Base-by-base conservation (phyloP, 2,329 filamentous ascomycete species). In the Hypoxylon sp. region DNA sequence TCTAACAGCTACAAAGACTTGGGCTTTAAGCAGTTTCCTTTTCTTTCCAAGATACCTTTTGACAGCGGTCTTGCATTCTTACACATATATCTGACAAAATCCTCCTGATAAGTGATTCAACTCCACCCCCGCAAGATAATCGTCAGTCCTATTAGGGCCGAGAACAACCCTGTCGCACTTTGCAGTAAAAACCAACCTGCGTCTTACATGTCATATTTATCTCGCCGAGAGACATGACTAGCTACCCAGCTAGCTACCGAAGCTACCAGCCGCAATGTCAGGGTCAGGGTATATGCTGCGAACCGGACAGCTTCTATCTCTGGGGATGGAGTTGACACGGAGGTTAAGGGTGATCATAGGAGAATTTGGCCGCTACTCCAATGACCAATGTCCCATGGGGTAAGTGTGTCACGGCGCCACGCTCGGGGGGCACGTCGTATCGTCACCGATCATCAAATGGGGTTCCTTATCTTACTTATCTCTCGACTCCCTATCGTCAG, bases 381-480 rank as follows among this genome's bases (percentile, higher is more conserved):
- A 22, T 15, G 53, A 56, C 48, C 19, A 17, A 22, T 15, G 53
- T 56, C 48, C 52, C 34, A 66, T 63, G 57, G 59, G 59, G 17
- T 30, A 10, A 55, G 26, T 10, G 41, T 19, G 51, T 37, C 52
- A 50, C 41, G n/a, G 28, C 22, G n/a, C 19, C 50, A 53, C 32
- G 20, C 11, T 30, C 28, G 22, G 34, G 34, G 44, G 32, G 43
- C 56, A 54, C 46, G 24, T 26, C 24, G 24, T 26, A 7, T 26
- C 24, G 24, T 26, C 24, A 26, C 24, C 24, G 37, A 39, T 52
- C 17, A 51, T 26, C n/a, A 15, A 15, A 44, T 22, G 44, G 34
- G 56, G 43, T 30, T 24, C 19, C 63, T 63, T 63, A 66, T 63
- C 59, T 60, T n/a, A 61, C 62, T 65, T 61, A 61, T 61, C 62